Evolutionary conservation across 2,329 filamentous ascomycete genomes (phyloP).

Genomic region (Colletotrichum sp.): DNA sequence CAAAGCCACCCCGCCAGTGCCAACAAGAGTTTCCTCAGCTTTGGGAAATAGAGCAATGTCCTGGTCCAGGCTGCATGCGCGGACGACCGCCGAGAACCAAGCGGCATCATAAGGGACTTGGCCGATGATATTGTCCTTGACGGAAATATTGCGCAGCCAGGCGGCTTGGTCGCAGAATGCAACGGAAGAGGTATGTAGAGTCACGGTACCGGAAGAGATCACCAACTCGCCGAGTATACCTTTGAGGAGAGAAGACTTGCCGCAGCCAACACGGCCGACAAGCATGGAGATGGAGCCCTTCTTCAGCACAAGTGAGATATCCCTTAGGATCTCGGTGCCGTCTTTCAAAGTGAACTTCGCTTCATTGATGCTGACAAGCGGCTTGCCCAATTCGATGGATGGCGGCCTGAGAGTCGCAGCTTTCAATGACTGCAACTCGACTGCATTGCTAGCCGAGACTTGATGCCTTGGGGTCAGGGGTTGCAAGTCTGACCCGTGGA

Average conservation of each 20-base stretch:
- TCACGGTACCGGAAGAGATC: conserved; percentile 23
- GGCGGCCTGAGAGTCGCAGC: no score
- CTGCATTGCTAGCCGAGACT: neutral
- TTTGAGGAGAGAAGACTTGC: conserved; percentile 45
- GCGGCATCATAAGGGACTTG: conserved; percentile 27
- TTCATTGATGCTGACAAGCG: neutral
- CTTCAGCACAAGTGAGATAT: conserved; percentile 27
- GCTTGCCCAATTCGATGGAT: neutral
- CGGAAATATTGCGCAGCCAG: conserved; percentile 46
- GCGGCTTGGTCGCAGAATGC: conserved; percentile 49
- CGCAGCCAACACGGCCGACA: conserved; percentile 47
- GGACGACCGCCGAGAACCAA: conserved; percentile 33
- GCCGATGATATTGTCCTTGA: conserved; percentile 45
- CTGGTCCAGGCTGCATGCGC: conserved; percentile 37
- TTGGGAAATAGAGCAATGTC: conserved; percentile 36
- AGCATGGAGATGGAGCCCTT: conserved; percentile 36
- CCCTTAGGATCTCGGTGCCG: conserved; percentile 23
- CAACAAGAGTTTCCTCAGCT: conserved; percentile 40
- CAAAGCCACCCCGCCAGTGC: conserved; percentile 44
- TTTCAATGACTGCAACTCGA: neutral
- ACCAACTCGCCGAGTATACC: conserved; percentile 41
- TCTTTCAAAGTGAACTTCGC: conserved; percentile 23
- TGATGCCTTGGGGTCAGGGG: conserved; percentile 15
- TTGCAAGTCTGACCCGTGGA: conserved; percentile 9
- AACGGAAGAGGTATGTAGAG: conserved; percentile 25